Evolutionary conservation across 495 filamentous ascomycete species (phyloP).

Genomic region (Tuber magnatum): DNA sequence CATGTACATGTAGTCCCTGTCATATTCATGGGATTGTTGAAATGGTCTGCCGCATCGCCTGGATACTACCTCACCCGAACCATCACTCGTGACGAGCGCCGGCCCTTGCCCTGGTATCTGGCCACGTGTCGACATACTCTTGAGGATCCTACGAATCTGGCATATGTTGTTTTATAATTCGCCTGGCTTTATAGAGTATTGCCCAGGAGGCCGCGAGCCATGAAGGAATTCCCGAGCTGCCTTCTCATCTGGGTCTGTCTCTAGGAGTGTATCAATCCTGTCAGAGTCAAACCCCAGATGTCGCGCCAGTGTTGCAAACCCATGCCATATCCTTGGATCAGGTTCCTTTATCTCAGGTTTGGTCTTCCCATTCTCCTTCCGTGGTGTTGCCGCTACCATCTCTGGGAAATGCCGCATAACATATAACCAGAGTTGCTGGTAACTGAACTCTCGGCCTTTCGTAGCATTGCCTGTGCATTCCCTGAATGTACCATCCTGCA

Average conservation of each 20-base stretch:
- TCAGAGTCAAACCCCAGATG: constrained; percentile 7
- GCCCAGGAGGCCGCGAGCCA: neutral
- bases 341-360: constrained; percentile 7
- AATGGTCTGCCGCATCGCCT: constrained; percentile 15
- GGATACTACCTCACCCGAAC: neutral
- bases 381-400: constrained; percentile 3
- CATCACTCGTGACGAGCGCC: neutral
- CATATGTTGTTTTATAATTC: neutral
- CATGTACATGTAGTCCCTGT: constrained; percentile 6
- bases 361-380: constrained; percentile 10
- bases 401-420: constrained; percentile 16
- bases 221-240: neutral
- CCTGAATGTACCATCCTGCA: constrained; percentile 5
- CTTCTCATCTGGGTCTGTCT: constrained; percentile 2
- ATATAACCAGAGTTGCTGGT: constrained; percentile 16
- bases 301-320: constrained; percentile 9
- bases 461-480: neutral
- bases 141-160: neutral
- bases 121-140: neutral
- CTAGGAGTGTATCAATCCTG: neutral
- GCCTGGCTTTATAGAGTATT: neutral
- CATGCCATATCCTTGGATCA: neutral
- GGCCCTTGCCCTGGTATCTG: neutral
- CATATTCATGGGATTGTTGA: constrained; percentile 9
- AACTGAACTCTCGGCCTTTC: constrained; percentile 3